A percentile compares a stretch with the other conserved stretches of the same genome.
Conservation (phyloP, 208 protist species). For the Naegleria fowleri region DNA sequence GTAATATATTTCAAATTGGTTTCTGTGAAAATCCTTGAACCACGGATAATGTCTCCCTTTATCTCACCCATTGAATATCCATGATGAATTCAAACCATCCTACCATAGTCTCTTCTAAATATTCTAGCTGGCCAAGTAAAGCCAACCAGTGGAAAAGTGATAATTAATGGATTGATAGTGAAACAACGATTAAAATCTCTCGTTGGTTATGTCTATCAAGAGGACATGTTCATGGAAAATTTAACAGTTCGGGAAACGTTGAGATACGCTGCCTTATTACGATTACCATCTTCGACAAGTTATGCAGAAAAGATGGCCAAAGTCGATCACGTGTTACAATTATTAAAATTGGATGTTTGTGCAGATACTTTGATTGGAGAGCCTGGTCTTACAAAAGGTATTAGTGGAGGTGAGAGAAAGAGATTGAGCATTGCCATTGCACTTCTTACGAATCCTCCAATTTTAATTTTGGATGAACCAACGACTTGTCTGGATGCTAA, state of each 20-base stretch:
- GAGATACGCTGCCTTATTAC: conserved; percentile 50
- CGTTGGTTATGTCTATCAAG: conserved; percentile 76
- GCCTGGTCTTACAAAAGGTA: not conserved
- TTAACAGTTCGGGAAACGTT: conserved; percentile 47
- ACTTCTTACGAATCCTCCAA: not conserved
- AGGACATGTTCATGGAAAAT: conserved; percentile 73
- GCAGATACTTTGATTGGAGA: conserved; percentile 43
- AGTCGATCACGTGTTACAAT: conserved; percentile 58
- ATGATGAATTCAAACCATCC: too few species aligned
- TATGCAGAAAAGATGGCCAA: conserved; percentile 32
- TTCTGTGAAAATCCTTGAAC: too few species aligned
- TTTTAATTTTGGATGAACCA: conserved; percentile 18
- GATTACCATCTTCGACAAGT: conserved; percentile 24
- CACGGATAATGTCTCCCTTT: too few species aligned
- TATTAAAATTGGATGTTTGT: conserved; percentile 50
- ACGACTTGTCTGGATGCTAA: not conserved
- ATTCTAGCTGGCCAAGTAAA: not conserved
- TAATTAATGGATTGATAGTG: not conserved
- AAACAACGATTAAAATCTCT: not conserved
- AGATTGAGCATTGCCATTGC: not conserved
- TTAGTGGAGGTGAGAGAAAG: conserved; percentile 21
- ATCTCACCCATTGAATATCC: too few species aligned
- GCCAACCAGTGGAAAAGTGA: not conserved
- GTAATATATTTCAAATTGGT: too few species aligned
- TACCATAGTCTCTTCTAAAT: not conserved